Evolutionary conservation across 306 rosid species (phyloP).

Genomic region (Acmispon strigosus): DNA sequence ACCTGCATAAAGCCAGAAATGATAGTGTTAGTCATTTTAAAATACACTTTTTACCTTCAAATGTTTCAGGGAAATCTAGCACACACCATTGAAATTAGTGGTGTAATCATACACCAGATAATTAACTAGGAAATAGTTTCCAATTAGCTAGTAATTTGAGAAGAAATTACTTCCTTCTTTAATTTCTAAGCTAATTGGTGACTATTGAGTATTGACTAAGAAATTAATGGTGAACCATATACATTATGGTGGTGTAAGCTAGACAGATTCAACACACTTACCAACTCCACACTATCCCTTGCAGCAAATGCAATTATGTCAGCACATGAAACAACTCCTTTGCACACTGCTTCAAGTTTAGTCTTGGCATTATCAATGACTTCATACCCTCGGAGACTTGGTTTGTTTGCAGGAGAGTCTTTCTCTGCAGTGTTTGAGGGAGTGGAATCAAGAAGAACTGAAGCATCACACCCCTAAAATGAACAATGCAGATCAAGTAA

Average conservation of each 20-base stretch:
- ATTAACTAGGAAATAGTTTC: too few relatives aligned
- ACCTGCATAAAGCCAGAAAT: constrained; percentile 33
- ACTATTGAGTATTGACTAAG: too few relatives aligned
- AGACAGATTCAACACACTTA: constrained; percentile 21
- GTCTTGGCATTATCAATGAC: constrained; percentile 73
- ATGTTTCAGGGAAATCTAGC: background rate
- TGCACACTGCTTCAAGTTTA: constrained; percentile 52
- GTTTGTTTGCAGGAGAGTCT: constrained; percentile 64
- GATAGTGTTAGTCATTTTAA: background rate
- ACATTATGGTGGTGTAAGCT: too few relatives aligned
- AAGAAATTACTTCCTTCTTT: too few relatives aligned
- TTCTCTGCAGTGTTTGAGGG: constrained; percentile 58
- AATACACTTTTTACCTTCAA: background rate
- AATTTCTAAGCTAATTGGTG: too few relatives aligned
- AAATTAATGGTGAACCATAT: too few relatives aligned
- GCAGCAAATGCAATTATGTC: constrained; percentile 78
- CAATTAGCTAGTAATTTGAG: too few relatives aligned
- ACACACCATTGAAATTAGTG: too few relatives aligned
- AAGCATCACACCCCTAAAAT: constrained; percentile 68
- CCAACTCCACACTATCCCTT: constrained; percentile 59
- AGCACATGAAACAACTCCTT: constrained; percentile 62
- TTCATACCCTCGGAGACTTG: constrained; percentile 61
- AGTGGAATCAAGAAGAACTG: constrained; percentile 66
- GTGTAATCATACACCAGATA: too few relatives aligned
- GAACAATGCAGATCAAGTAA: background rate